Evolutionary conservation across 495 filamentous ascomycete genomes (phyloP).

Genomic region (Daldinia grandis): DNA sequence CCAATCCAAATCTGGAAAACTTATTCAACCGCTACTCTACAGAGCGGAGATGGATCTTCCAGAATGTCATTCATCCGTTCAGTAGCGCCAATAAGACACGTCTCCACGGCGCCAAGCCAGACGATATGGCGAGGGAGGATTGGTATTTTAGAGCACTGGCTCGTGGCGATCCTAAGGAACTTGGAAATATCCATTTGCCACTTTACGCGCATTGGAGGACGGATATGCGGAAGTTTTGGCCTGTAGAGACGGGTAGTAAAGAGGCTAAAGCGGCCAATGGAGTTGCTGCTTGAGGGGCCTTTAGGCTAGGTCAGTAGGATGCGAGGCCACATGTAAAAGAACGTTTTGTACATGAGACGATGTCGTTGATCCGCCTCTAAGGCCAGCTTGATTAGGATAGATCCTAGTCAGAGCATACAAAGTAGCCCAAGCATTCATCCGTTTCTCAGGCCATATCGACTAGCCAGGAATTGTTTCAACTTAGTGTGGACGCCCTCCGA

Average conservation of each 20-base stretch:
- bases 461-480: constrained; percentile 8
- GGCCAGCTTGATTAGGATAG: not conserved
- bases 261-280: not conserved
- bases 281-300: not conserved
- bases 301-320: not conserved
- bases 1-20: not conserved
- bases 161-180: constrained; percentile 13
- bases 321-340: not conserved
- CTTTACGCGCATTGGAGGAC: constrained; percentile 18
- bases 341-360: not conserved
- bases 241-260: not conserved
- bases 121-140: constrained; percentile 20
- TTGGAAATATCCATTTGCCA: constrained; percentile 7
- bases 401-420: not conserved
- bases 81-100: constrained; percentile 23
- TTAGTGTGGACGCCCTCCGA: constrained; percentile 15
- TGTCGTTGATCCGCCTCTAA: not conserved
- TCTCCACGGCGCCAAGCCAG: constrained; percentile 14
- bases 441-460: constrained; percentile 9
- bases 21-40: constrained; percentile 16
- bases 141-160: constrained; percentile 20
- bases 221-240: constrained; percentile 7
- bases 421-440: not conserved
- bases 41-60: constrained; percentile 18
- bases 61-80: constrained; percentile 22